Evolutionary conservation across 1,139 yeast genomes (phyloP), one percentile per base, ranked within the genome.

Genomic region (Protomyces inundatus): DNA sequence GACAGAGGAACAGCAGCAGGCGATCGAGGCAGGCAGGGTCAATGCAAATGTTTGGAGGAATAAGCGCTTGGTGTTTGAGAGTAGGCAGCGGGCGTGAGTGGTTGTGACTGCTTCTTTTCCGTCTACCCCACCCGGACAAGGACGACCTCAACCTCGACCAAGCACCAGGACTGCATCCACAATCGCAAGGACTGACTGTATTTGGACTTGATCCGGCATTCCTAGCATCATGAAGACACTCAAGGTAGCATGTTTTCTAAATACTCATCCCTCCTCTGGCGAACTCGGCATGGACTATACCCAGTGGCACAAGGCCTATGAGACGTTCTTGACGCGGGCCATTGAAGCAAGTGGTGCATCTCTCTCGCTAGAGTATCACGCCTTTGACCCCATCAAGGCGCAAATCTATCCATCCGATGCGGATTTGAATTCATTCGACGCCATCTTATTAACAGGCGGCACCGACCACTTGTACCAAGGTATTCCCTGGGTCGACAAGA

Each of bases 1-100:
- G 16, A 61, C 67, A 33, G 68, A 66, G 48, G 56, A 58, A 30
- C 48, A 42, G 32, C 48, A 42, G 32, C 48, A 14, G 10, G 9
- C 30, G 10, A 3, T 42, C 30, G 48, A 42, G 32, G 48, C 16
- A 3, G 48, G 30, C 10, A 42, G 23, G 48, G 10, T 4, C n/a
- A 23, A 30, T 42, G 48, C 32, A 6, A 42, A 42, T 23, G 48
- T 16, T 10, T 42, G 48, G 48, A 42, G 48, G 12, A 42, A 42
- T 16, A 14, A 30, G 23, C 48, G 48, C 30, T 30, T 42, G 12
- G 32, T 42, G 30, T 42, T 42, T 42, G 48, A 42, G 48, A 42
- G 48, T 30, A 16, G 23, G 48, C 10, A 9, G 48, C 48, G 32
- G n/a, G 32, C 23, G 12, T 42, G 48, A 42, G n/a, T 23, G 5